Conservation (phyloP, 495 filamentous ascomycete genomes). For the Ascodesmis nigricans region DNA sequence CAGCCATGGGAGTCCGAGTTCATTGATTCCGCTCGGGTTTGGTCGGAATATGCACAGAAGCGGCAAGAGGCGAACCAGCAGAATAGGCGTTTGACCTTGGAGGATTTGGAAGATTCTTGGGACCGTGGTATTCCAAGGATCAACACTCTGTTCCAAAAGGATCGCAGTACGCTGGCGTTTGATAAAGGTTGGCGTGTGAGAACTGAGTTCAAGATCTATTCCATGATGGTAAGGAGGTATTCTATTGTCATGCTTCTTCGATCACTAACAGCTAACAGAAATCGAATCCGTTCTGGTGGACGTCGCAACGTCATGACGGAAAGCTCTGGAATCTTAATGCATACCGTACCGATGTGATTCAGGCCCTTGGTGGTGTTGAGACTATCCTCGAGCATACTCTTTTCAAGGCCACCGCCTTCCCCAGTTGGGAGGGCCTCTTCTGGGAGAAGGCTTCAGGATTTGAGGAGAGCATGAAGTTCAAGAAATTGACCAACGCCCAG, state of each 20-base stretch:
- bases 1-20: conserved; percentile 99
- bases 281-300: conserved; percentile 99
- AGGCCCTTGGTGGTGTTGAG: conserved; percentile 96
- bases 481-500: conserved; percentile 97
- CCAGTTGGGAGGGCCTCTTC: conserved; percentile 96
- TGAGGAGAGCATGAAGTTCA: conserved; percentile 90
- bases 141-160: conserved; percentile 98
- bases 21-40: conserved; percentile 94
- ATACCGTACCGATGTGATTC: conserved; percentile 95
- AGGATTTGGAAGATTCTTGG: conserved; percentile 98
- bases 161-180: conserved; percentile 89
- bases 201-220: conserved; percentile 95
- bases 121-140: conserved; percentile 95
- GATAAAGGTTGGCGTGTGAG: conserved; percentile 96
- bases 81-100: conserved; percentile 80
- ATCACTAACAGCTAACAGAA: conserved; percentile 29
- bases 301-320: conserved; percentile 89
- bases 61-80: conserved; percentile 92
- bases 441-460: conserved; percentile 81
- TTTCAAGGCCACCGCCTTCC: conserved; percentile 97
- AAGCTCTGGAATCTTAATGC: conserved; percentile 98
- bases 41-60: conserved; percentile 99
- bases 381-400: conserved; percentile 96
- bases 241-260: background rate
- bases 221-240: conserved; percentile 43